Conservation (phyloP, 2,329 filamentous ascomycete species). For the Aspergillus pseudoviridinutans region DNA sequence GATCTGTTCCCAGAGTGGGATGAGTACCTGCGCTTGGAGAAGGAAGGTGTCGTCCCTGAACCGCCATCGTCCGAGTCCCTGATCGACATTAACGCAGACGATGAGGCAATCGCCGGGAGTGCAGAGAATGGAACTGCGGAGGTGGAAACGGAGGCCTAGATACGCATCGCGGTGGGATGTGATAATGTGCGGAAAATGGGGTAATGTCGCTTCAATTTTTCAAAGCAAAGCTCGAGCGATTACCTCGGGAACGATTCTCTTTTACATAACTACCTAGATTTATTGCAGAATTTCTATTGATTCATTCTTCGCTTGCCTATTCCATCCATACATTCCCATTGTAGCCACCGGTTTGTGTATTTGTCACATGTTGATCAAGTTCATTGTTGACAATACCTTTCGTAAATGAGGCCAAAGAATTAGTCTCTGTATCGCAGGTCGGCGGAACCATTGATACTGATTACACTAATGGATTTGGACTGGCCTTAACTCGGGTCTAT, state of each 20-base stretch:
- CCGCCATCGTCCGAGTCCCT: slow-evolving; percentile 36
- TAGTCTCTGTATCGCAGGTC: background rate
- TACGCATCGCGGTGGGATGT: slow-evolving; percentile 14
- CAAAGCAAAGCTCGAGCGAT: background rate
- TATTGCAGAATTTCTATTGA: background rate
- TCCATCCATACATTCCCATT: background rate
- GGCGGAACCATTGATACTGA: background rate
- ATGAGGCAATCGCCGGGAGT: slow-evolving; percentile 25
- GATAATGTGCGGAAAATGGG: background rate
- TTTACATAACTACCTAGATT: background rate
- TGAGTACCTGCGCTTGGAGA: slow-evolving; percentile 78
- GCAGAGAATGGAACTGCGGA: slow-evolving; percentile 32
- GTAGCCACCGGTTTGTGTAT: background rate
- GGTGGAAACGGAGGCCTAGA: slow-evolving; percentile 23
- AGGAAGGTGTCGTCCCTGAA: slow-evolving; percentile 56
- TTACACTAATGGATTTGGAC: background rate
- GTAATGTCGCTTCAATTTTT: background rate
- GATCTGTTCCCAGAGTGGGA: slow-evolving; percentile 97
- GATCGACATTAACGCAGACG: slow-evolving; percentile 39
- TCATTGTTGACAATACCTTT: background rate
- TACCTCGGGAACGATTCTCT: background rate
- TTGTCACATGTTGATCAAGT: background rate
- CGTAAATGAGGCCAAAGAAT: too few relatives aligned
- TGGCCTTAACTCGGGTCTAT: background rate
- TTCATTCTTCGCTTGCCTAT: background rate